A percentile compares a stretch with the other conserved stretches of the same genome.
Conservation (phyloP, 2,329 filamentous ascomycete species). For the Claviceps sp. region DNA sequence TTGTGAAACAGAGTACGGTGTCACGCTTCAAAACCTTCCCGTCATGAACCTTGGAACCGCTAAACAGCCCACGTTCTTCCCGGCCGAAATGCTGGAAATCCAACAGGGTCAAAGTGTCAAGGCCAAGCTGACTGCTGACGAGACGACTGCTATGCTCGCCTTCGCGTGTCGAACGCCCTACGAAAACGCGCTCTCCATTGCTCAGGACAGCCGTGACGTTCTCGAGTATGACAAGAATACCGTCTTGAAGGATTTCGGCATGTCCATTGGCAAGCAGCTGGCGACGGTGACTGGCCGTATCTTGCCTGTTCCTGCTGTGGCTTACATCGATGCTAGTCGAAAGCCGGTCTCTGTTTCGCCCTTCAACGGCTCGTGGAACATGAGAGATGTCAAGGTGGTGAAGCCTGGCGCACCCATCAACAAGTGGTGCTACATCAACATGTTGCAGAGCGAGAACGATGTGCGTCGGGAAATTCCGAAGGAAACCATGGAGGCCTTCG, state of each 20-base stretch:
- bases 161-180: constrained; percentile 57
- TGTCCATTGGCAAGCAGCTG: constrained; percentile 46
- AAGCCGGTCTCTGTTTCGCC: constrained; percentile 18
- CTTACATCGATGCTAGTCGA: constrained; percentile 33
- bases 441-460: constrained; percentile 12
- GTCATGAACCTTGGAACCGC: constrained; percentile 53
- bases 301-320: constrained; percentile 44
- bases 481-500: constrained; percentile 20
- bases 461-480: constrained; percentile 6
- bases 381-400: constrained; percentile 43
- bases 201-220: constrained; percentile 38
- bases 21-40: constrained; percentile 30
- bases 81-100: constrained; percentile 52
- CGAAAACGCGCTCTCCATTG: constrained; percentile 54
- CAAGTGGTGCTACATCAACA: constrained; percentile 37
- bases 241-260: constrained; percentile 42
- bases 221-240: constrained; percentile 42
- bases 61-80: constrained; percentile 47
- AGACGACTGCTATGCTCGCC: constrained; percentile 56
- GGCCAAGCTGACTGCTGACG: constrained; percentile 41
- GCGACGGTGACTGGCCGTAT: constrained; percentile 63
- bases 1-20: constrained; percentile 19
- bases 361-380: constrained; percentile 55
- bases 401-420: constrained; percentile 31
- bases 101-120: constrained; percentile 50